phyloP scores from a whole-genome alignment of 2,329 filamentous ascomycete genomes.

The Fusarium paranaense region DNA sequence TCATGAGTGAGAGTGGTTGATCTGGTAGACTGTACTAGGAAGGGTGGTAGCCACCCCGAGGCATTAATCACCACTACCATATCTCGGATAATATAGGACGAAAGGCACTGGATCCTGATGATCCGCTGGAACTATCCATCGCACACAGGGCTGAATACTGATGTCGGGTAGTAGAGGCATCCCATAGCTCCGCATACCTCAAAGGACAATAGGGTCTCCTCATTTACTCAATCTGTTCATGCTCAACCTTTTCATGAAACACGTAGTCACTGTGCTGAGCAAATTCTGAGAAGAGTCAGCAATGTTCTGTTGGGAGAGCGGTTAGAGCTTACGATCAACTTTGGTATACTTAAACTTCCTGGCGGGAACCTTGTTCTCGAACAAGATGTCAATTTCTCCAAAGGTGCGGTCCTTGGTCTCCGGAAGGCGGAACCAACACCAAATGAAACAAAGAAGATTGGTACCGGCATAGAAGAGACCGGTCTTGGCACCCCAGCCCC shows the following conservation, averaged over 20 bases:
- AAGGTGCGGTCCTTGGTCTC: constrained; percentile 43
- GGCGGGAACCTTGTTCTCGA: constrained; percentile 33
- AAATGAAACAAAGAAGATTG: constrained; percentile 51
- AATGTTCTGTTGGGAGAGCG: too few relatives aligned
- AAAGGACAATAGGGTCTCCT: not conserved
- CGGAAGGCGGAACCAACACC: constrained; percentile 43
- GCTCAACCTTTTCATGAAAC: not conserved
- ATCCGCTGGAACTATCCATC: not conserved
- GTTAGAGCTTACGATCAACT: constrained; percentile 25
- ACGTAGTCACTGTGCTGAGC: not conserved
- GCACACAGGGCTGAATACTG: not conserved
- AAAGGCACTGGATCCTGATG: not conserved
- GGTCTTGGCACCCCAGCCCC: not conserved
- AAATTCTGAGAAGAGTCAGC: not conserved
- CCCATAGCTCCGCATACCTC: not conserved
- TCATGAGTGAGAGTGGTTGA: not conserved
- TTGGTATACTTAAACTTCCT: constrained; percentile 40
- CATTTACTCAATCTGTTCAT: not conserved
- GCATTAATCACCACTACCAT: too few relatives aligned
- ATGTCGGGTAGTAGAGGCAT: not conserved
- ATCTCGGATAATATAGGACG: not conserved
- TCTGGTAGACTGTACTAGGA: not conserved
- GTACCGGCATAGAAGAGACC: constrained; percentile 33
- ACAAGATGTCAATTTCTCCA: constrained; percentile 38
- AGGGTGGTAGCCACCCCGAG: not conserved